Evolutionary conservation across 1,284 basidiomycete species (phyloP), one percentile per base, ranked within the genome.

Genomic region (Boletus nobilissimus): DNA sequence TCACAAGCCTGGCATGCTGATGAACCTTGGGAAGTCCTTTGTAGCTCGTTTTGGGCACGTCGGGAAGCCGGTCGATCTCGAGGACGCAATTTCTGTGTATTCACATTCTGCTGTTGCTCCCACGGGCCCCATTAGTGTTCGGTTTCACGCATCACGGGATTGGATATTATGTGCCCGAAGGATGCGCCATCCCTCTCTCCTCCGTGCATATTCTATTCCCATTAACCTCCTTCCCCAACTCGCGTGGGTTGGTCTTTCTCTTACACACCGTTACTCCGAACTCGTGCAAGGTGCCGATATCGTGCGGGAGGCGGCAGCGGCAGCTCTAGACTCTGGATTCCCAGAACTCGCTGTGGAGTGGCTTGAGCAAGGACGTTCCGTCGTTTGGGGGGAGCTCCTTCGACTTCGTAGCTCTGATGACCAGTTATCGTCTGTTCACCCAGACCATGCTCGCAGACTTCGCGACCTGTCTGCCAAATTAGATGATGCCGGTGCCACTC

Each of bases 351-450:
- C 65, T 46, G 32, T 54, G 6, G 64, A 68, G 13, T 40, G 36
- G 39, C 40, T 64, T 38, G 63, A 64, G 63, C 63, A 64, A 34
- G 65, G 65, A 13, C 65, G 65, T 19, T 66, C 65, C 19, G 43
- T 66, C n/a, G n/a, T 66, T 34, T 43, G 65, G 40, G 65, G 51
- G 3, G 73, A 51, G 11, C n/a, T 54, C 22, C 29, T 60, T 29
- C 73, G 48, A 48, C 73, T 76, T 36, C 72, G 75, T 32, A 76
- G 40, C 11, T 36, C 73, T 7, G 24, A 38, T 5, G 74, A 77
- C 26, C 69, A 71, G 6, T 26, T 76, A 32, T 51, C 13, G 14
- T 14, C 40, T 29, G 10, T 6, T 13, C n/a, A 76, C n/a, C 76
- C 76, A 29, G 69, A 51, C 5, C 69, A 64, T 34, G 74, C 74